A percentile compares a stretch with the other conserved stretches of the same genome.
phyloP scores from a whole-genome alignment of 768 basidiomycete genomes.

The Boletus pseudopeckii region DNA sequence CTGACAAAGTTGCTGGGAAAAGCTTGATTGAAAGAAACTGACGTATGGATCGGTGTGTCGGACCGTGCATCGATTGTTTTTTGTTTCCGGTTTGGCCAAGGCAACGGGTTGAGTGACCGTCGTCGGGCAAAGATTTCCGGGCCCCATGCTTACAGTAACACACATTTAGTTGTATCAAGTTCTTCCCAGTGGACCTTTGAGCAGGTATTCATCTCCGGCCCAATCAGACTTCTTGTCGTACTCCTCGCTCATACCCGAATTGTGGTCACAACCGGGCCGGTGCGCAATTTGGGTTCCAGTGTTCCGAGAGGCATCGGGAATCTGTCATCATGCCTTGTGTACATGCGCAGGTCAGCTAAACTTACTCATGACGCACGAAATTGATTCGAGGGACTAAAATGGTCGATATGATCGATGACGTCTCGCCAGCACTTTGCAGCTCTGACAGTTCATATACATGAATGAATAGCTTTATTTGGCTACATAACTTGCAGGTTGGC shows the following conservation, averaged over 20 bases:
- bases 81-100: not conserved
- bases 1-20: conserved; percentile 6
- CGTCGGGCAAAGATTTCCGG: not conserved
- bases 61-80: not conserved
- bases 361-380: not conserved
- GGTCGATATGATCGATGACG: not conserved
- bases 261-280: not conserved
- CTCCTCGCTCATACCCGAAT: not conserved
- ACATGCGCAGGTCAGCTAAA: not conserved
- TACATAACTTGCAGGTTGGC: not conserved
- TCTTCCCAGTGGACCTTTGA: not conserved
- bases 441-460: not conserved
- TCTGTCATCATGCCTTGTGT: not conserved
- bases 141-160: not conserved
- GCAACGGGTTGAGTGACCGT: not conserved
- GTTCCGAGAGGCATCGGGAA: not conserved
- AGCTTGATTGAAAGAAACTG: not conserved
- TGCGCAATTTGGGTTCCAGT: not conserved
- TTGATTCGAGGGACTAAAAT: not conserved
- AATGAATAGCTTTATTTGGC: no score
- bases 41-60: not conserved
- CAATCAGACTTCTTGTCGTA: not conserved
- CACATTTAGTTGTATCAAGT: conserved; percentile 1
- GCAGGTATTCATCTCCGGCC: not conserved
- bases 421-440: not conserved